Evolutionary conservation across 352 stramenopile genomes (phyloP).

Genomic region (Plasmopara muralis): DNA sequence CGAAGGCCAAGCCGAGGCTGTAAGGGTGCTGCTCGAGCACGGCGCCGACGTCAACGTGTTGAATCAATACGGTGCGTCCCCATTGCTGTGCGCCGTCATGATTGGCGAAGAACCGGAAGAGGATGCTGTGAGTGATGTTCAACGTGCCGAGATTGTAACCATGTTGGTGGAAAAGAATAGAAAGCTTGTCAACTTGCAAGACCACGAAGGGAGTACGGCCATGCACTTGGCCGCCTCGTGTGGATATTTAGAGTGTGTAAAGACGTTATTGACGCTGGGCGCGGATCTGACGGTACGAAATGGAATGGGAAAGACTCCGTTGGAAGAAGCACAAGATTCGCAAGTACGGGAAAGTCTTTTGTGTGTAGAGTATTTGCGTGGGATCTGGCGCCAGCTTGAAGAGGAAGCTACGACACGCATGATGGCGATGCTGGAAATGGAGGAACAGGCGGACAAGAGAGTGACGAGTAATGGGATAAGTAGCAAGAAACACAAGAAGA

Average conservation of each 20-base stretch:
- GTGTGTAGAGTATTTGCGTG: conserved; percentile 54
- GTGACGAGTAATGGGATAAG: conserved; percentile 3
- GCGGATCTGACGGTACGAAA: conserved; percentile 77
- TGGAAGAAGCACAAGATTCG: conserved; percentile 72
- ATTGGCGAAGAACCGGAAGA: conserved; percentile 66
- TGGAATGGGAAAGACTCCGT: conserved; percentile 64
- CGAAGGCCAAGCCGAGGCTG: conserved; percentile 57
- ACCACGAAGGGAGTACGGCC: conserved; percentile 72
- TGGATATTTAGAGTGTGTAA: conserved; percentile 67
- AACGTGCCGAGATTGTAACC: conserved; percentile 48
- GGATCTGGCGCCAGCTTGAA: conserved; percentile 64
- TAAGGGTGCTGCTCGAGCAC: conserved; percentile 58
- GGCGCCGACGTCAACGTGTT: conserved; percentile 58
- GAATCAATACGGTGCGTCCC: conserved; percentile 65
- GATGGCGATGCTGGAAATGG: conserved; percentile 82
- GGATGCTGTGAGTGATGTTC: conserved; percentile 34
- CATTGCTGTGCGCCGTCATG: conserved; percentile 73
- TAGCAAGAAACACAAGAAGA: conserved; percentile 63
- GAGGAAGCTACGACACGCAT: conserved; percentile 71
- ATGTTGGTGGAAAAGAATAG: conserved; percentile 56
- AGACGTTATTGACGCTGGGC: conserved; percentile 49
- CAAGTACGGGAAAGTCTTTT: conserved; percentile 45
- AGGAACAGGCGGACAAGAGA: conserved; percentile 32
- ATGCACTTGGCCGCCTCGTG: conserved; percentile 77
- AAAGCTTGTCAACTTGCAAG: conserved; percentile 74